A percentile compares a stretch with the other conserved stretches of the same genome.
Conservation (phyloP, 805 yeast species). For the Metschnikowia lachancei region DNA sequence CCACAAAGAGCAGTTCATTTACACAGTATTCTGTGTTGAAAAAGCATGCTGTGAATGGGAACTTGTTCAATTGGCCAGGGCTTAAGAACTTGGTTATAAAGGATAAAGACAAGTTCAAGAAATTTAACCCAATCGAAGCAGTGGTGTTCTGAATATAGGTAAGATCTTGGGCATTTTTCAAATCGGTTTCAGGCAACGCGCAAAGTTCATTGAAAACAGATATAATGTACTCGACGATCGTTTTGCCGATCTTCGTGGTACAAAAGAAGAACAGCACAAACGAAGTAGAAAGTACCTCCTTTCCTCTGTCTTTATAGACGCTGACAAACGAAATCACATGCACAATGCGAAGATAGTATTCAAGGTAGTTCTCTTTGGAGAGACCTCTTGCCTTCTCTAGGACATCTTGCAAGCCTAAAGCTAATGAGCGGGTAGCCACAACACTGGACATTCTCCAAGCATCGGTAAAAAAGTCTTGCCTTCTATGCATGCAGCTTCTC, state of each 20-base stretch:
- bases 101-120: constrained; percentile 1
- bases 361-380: constrained; percentile 18
- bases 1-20: constrained; percentile 8
- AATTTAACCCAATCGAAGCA: constrained; percentile 8
- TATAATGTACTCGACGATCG: constrained; percentile 2
- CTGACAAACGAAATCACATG: constrained; percentile 33
- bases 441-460: constrained; percentile 42
- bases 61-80: constrained; percentile 6
- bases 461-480: constrained; percentile 41
- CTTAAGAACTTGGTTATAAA: constrained; percentile 6
- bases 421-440: constrained; percentile 36
- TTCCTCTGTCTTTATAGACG: constrained; percentile 24
- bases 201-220: constrained; percentile 8
- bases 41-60: constrained; percentile 8
- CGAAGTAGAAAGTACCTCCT: constrained; percentile 34
- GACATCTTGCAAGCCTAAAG: constrained; percentile 25
- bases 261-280: constrained; percentile 51
- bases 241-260: constrained; percentile 6
- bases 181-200: not conserved
- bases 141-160: constrained; percentile 6
- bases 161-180: constrained; percentile 1
- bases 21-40: constrained; percentile 16
- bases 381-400: constrained; percentile 20
- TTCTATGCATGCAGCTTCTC: constrained; percentile 46
- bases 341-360: constrained; percentile 35